Percentiles rank a stretch among this genome's conserved stretches.
These are phyloP conservation scores for Talaromyces sp. DNA, from an alignment of 2,329 filamentous ascomycete species.

Conservation along the genomic window DNA sequence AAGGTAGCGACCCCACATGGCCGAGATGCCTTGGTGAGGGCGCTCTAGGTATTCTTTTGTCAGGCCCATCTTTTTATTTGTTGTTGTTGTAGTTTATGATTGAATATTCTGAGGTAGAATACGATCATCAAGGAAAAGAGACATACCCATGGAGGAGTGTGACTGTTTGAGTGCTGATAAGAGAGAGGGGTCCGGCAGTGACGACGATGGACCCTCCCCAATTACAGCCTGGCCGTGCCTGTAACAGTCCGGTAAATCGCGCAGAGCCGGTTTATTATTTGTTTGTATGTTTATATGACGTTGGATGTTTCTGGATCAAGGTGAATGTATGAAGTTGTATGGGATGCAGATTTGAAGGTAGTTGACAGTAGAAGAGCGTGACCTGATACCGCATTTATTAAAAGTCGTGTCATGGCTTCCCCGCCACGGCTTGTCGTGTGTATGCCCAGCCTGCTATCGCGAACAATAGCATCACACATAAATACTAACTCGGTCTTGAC, in stretches of 20 bases:
- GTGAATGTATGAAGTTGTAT: too few relatives aligned
- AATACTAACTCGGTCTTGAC: background rate
- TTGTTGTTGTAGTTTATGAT: background rate
- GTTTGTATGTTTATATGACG: background rate
- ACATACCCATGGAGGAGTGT: background rate
- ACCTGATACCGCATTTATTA: background rate
- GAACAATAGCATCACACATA: background rate
- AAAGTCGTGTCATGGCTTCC: background rate
- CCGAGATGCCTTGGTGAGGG: slow-evolving; percentile 13
- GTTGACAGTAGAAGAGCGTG: background rate
- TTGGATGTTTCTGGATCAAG: background rate
- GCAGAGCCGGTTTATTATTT: background rate
- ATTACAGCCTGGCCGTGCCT: background rate
- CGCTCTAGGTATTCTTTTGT: slow-evolving; percentile 17
- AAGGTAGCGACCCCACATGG: slow-evolving; percentile 20
- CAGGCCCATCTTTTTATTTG: slow-evolving; percentile 4
- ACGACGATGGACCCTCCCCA: background rate
- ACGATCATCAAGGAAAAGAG: background rate
- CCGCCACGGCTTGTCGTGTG: slow-evolving; percentile 3
- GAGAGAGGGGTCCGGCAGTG: background rate
- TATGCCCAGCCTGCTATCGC: slow-evolving; percentile 5
- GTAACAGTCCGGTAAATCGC: background rate
- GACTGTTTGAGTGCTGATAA: background rate
- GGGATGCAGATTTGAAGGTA: background rate
- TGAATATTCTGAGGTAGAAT: background rate